A percentile compares a stretch with the other conserved stretches of the same genome.
Conservation (phyloP, 2,329 filamentous ascomycete genomes). For the Alternaria ventricosa region DNA sequence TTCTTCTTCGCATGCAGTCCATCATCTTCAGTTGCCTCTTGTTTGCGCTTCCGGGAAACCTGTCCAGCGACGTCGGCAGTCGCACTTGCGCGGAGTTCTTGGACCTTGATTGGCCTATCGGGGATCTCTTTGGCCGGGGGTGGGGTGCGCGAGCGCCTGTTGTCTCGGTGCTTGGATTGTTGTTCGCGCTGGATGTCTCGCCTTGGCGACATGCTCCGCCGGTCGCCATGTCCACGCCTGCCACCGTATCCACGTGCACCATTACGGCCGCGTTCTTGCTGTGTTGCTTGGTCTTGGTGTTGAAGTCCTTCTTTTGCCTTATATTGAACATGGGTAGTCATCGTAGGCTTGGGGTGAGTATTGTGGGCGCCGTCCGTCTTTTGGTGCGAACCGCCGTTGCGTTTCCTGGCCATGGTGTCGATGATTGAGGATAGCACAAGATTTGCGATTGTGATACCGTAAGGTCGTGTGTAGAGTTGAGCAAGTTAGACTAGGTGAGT, state of each 20-base stretch:
- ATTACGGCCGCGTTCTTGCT: background rate
- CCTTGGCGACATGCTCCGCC: background rate
- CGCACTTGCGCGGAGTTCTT: background rate
- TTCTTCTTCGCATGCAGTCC: background rate
- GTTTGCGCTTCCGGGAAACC: background rate
- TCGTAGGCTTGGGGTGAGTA: background rate
- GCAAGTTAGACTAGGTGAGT: background rate
- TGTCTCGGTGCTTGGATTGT: background rate
- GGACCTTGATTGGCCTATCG: background rate
- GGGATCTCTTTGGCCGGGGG: background rate
- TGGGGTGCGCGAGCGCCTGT: background rate
- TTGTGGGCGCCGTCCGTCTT: background rate
- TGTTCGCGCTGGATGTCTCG: background rate
- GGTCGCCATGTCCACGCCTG: background rate
- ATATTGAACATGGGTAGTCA: background rate
- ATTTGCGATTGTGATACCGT: background rate
- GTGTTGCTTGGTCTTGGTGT: background rate
- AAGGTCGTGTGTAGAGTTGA: background rate
- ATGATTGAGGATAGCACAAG: background rate
- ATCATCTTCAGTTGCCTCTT: background rate
- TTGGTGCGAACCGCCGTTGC: background rate
- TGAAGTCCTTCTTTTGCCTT: background rate
- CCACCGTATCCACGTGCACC: background rate
- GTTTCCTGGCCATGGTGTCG: background rate
- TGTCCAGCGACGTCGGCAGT: background rate